Evolutionary conservation across 805 yeast genomes (phyloP).

Genomic region (Monosporozyma servazzii): DNA sequence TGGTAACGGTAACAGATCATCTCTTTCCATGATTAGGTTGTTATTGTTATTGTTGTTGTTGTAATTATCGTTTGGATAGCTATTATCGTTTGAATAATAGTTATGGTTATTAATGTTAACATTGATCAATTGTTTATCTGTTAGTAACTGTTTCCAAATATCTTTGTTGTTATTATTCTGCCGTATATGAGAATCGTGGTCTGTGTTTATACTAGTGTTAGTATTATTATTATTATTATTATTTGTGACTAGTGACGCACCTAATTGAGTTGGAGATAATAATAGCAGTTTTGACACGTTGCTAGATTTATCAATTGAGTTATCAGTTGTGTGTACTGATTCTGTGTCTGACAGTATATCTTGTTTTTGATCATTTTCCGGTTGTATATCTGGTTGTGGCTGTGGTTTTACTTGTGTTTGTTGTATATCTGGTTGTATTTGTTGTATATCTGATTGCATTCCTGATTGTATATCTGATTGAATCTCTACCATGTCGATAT

Average conservation of each 20-base stretch:
- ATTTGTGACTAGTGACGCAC: not conserved
- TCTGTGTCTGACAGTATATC: not conserved
- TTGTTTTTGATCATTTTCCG: not conserved
- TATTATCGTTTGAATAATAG: conserved; percentile 10
- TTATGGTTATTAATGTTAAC: conserved; percentile 25
- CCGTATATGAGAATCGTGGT: not conserved
- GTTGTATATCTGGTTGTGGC: too few relatives aligned
- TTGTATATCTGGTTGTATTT: too few relatives aligned
- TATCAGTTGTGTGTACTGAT: not conserved
- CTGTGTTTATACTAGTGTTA: not conserved
- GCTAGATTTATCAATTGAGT: not conserved
- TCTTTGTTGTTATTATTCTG: not conserved
- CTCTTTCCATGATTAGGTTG: not conserved
- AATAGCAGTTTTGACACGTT: not conserved
- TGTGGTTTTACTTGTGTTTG: too few relatives aligned
- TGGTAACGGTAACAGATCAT: conserved; percentile 41
- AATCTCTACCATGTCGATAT: not conserved
- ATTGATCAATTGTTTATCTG: conserved; percentile 16
- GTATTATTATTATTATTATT: not conserved
- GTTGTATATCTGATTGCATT: too few relatives aligned
- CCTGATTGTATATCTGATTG: too few relatives aligned
- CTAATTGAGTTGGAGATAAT: conserved; percentile 5
- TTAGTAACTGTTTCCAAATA: conserved; percentile 10
- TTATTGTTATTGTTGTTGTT: not conserved
- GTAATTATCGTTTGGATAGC: not conserved